Percentiles rank a stretch among this genome's conserved stretches.
Evolutionary conservation across 1,284 basidiomycete species (phyloP).

Genomic region (Agroathelia rolfsii): DNA sequence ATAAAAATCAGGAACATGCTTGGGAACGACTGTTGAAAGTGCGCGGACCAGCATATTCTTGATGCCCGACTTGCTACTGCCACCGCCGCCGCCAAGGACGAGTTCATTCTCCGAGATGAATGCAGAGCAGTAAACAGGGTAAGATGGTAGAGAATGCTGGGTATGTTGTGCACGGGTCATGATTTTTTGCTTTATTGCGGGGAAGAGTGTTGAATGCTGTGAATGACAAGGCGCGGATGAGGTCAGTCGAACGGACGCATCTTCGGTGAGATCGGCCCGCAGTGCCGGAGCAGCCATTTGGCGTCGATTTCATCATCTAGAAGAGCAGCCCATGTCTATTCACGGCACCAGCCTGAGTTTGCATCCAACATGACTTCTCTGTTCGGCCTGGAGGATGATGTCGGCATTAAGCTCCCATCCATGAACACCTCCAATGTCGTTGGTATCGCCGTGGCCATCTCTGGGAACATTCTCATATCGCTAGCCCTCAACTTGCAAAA

Average conservation of each 20-base stretch:
- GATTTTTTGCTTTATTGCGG: not conserved
- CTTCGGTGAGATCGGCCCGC: too few species aligned
- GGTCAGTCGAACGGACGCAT: too few species aligned
- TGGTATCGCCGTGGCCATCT: slow-evolving; percentile 78
- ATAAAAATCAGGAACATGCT: not conserved
- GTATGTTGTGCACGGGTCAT: slow-evolving; percentile 73
- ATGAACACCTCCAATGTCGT: slow-evolving; percentile 54
- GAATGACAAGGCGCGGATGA: too few species aligned
- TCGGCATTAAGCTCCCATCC: slow-evolving; percentile 39
- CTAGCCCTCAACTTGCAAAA: slow-evolving; percentile 89
- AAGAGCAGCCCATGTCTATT: too few species aligned
- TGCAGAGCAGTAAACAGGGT: slow-evolving; percentile 83
- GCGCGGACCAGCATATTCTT: slow-evolving; percentile 82
- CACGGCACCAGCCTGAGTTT: too few species aligned
- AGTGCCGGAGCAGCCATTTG: too few species aligned
- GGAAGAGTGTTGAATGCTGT: slow-evolving; percentile 3
- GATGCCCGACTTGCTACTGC: slow-evolving; percentile 71
- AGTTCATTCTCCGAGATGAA: slow-evolving; percentile 69
- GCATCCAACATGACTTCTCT: slow-evolving; percentile 1
- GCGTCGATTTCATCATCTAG: too few species aligned
- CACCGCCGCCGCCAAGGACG: slow-evolving; percentile 87
- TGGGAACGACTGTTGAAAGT: slow-evolving; percentile 5
- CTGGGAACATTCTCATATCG: slow-evolving; percentile 83
- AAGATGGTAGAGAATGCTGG: slow-evolving; percentile 62
- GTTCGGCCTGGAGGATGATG: slow-evolving; percentile 16